phyloP scores from a whole-genome alignment of 192 early-diverging fungal genomes.

The Coemansia sp. region DNA sequence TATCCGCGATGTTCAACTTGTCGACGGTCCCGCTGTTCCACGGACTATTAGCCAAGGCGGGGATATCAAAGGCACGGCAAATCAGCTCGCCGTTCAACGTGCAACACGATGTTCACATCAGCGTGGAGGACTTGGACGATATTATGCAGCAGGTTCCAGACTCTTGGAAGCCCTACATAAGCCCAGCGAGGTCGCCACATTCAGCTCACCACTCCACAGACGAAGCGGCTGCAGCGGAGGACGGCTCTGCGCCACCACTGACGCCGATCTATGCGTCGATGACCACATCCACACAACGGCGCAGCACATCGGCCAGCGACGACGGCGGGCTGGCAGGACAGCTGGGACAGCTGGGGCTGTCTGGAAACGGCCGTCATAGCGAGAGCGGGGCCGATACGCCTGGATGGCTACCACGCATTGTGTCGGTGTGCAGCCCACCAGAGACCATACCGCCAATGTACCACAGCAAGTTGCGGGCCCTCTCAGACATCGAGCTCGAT shows the following conservation, averaged over 20 bases:
- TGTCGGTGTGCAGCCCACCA: constrained; percentile 38
- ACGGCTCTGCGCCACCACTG: constrained; percentile 7
- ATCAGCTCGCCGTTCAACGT: constrained; percentile 56
- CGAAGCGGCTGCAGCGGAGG: constrained; percentile 4
- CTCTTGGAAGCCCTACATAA: constrained; percentile 40
- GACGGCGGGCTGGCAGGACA: constrained; percentile 18
- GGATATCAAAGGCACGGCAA: constrained; percentile 36
- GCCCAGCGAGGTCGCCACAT: constrained; percentile 33
- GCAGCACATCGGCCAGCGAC: constrained; percentile 23
- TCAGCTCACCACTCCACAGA: constrained; percentile 18
- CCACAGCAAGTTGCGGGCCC: constrained; percentile 29
- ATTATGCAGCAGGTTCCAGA: constrained; percentile 49
- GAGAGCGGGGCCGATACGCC: constrained; percentile 28
- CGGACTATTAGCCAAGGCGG: constrained; percentile 49
- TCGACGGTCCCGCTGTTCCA: constrained; percentile 36
- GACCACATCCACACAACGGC: constrained; percentile 18
- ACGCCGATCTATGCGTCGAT: constrained; percentile 47
- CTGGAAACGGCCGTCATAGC: constrained; percentile 5
- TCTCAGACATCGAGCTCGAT: constrained; percentile 14
- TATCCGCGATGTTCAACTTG: constrained; percentile 32
- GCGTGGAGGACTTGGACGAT: constrained; percentile 55
- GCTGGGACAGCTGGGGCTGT: constrained; percentile 8
- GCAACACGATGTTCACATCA: constrained; percentile 53
- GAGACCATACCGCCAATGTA: constrained; percentile 3
- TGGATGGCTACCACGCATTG: constrained; percentile 48